Evolutionary conservation across 768 basidiomycete genomes (phyloP), one percentile per base, ranked within the genome.

Genomic region (Mrakia hoshinonis): DNA sequence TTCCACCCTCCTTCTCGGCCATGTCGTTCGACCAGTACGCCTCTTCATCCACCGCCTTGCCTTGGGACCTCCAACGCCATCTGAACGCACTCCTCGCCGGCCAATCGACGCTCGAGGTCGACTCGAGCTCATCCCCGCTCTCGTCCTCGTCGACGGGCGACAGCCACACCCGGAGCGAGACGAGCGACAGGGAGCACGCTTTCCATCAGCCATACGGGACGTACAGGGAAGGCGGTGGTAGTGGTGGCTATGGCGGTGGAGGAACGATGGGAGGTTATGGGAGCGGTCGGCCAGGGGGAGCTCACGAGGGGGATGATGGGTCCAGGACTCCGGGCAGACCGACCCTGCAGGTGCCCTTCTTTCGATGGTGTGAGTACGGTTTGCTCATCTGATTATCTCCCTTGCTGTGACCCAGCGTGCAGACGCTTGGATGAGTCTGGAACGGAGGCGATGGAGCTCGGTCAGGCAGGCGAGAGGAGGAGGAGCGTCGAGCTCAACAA

Each of bases 41-140:
- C 43, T 6, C 43, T 15, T 43, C 43, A 13, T 36, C 58, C 20
- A 39, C 58, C 4, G 58, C 58, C 22, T 15, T 61, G 22, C 58
- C 58, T 0, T 61, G 58, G 58, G 58, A 61, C 9, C 15, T 61
- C 6, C 58, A 61, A 61, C 58, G 58, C 22, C 58, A 61, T 11
- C 34, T 61, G 22, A 36, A 61, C 31, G 58, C 58, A n/a, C 34
- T 61, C 4, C 58, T 61, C 7, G 58, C 58, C 26, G 55, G 31
- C 22, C 58, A 61, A 43, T 43, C 43, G 7, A 43, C 43, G 7
- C 43, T 43, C 43, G 43, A 43, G 43, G 7, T 43, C 15, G 43
- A 43, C 43, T 43, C 43, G 43, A 43, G 43, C 15, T 43, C 43
- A 43, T 15, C 43, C 43, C 43, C 43, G 15, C 43, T 43, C 43